phyloP scores from a whole-genome alignment of 202 grass and related monocot species.

The Panicum hallii region DNA sequence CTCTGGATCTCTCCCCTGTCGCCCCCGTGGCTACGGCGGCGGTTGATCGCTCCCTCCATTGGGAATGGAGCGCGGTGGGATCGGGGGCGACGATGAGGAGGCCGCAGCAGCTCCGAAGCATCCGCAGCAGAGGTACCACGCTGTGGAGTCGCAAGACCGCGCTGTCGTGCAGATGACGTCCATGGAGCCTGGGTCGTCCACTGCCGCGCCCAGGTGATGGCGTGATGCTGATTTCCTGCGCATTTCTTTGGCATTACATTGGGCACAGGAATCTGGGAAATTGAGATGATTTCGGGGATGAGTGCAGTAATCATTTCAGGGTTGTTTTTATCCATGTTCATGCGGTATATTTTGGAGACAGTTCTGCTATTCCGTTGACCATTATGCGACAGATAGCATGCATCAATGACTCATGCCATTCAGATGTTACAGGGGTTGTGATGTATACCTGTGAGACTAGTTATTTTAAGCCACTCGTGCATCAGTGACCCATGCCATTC shows the following conservation, averaged over 20 bases:
- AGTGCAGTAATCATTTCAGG: not conserved
- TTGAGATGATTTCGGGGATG: not conserved
- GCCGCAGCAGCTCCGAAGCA: slow-evolving; percentile 23
- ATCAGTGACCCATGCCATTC: not conserved
- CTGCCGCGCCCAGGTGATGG: slow-evolving; percentile 10
- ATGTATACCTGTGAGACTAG: not conserved
- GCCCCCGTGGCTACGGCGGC: too few relatives aligned
- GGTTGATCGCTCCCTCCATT: not conserved
- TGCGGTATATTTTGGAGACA: not conserved
- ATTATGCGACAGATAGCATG: too few relatives aligned
- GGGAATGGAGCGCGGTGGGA: slow-evolving; percentile 54
- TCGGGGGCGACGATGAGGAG: slow-evolving; percentile 56
- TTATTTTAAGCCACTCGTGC: not conserved
- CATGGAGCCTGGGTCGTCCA: slow-evolving; percentile 52
- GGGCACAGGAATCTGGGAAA: not conserved
- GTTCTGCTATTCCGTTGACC: not conserved
- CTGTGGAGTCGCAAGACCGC: slow-evolving; percentile 54
- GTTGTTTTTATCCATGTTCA: not conserved
- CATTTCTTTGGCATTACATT: not conserved
- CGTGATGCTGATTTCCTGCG: not conserved
- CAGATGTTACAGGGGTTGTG: not conserved
- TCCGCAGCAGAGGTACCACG: slow-evolving; percentile 48
- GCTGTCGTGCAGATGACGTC: slow-evolving; percentile 56
- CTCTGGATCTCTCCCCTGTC: not conserved
- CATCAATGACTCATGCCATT: not conserved